Evolutionary conservation across 2,329 filamentous ascomycete species (phyloP).

Genomic region (Alternaria solani): DNA sequence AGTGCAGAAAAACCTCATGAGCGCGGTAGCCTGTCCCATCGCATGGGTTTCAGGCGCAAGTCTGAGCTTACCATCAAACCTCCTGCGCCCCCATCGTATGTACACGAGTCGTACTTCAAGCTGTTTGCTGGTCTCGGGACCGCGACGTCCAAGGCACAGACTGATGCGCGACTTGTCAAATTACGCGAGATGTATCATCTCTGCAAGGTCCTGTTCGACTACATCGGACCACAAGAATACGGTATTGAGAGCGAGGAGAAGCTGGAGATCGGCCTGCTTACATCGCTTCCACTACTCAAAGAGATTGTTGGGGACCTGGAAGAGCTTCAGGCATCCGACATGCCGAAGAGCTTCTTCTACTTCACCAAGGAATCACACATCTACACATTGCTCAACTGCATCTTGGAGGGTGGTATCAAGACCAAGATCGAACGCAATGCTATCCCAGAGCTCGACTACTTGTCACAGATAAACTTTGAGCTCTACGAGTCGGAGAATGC

Average conservation of each 20-base stretch:
- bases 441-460: slow-evolving; percentile 96
- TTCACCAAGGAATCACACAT: slow-evolving; percentile 99
- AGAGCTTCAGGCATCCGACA: slow-evolving; percentile 93
- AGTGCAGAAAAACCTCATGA: slow-evolving; percentile 50
- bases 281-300: slow-evolving; percentile 89
- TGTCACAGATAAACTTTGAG: slow-evolving; percentile 97
- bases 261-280: slow-evolving; percentile 95
- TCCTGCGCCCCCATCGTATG: slow-evolving; percentile 39
- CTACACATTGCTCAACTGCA: slow-evolving; percentile 97
- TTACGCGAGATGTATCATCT: slow-evolving; percentile 92
- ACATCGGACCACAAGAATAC: slow-evolving; percentile 98
- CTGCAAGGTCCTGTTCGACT: slow-evolving; percentile 95
- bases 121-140: slow-evolving; percentile 78
- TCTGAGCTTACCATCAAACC: slow-evolving; percentile 52
- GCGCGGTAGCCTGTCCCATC: slow-evolving; percentile 53
- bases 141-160: slow-evolving; percentile 72
- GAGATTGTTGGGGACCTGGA: slow-evolving; percentile 97
- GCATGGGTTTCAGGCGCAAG: slow-evolving; percentile 62
- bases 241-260: slow-evolving; percentile 96
- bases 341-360: slow-evolving; percentile 96
- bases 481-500: slow-evolving; percentile 91
- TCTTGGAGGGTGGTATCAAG: slow-evolving; percentile 93
- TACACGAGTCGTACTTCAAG: slow-evolving; percentile 79
- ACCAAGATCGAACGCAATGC: slow-evolving; percentile 96
- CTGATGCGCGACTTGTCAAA: slow-evolving; percentile 84